Evolutionary conservation across 2,329 filamentous ascomycete species (phyloP).

Genomic region (Fusarium transvaalense): DNA sequence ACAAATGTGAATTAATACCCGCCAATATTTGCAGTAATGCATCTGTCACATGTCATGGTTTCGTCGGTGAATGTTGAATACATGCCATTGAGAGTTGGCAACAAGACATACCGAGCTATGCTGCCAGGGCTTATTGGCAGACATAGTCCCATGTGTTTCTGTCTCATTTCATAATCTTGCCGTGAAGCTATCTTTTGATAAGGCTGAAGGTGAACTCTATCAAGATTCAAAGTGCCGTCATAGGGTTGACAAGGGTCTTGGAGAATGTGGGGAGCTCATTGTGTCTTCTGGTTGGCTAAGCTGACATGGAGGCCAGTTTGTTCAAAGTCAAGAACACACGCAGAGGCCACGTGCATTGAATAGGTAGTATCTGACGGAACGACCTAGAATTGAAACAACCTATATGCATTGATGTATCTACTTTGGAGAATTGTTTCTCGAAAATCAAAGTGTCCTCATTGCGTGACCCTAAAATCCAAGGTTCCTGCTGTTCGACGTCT

Average conservation of each 20-base stretch:
- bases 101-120: neutral
- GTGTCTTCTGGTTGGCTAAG: slow-evolving; percentile 20
- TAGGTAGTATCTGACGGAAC: neutral
- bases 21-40: slow-evolving; percentile 23
- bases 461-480: neutral
- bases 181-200: slow-evolving; percentile 1
- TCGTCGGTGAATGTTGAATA: neutral
- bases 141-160: neutral
- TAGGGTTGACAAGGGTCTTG: slow-evolving; percentile 36
- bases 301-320: neutral
- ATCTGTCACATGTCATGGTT: slow-evolving; percentile 21
- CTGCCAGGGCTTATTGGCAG: neutral
- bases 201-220: slow-evolving; percentile 31
- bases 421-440: neutral
- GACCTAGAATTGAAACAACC: too few species aligned
- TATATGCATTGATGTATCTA: neutral
- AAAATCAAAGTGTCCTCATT: neutral
- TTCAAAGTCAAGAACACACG: neutral
- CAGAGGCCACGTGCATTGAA: slow-evolving; percentile 17
- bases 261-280: slow-evolving; percentile 38
- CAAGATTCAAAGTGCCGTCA: slow-evolving; percentile 36
- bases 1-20: slow-evolving; percentile 48
- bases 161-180: neutral
- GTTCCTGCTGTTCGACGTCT: neutral
- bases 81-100: slow-evolving; percentile 5